Base-by-base conservation (phyloP, 2,329 filamentous ascomycete genomes). In the Hypoxylon sp. region DNA sequence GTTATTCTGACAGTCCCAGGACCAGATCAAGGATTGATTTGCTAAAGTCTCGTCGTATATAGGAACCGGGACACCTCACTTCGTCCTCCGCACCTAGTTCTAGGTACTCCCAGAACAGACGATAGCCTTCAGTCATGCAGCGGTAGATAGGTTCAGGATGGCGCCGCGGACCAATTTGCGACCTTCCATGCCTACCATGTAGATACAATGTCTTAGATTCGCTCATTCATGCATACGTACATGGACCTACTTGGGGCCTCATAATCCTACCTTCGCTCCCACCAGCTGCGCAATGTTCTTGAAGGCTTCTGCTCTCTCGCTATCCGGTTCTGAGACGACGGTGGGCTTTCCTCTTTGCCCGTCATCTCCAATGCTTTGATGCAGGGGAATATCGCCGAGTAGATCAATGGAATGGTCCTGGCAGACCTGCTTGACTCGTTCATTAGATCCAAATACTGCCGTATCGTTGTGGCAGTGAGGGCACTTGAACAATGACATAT, bases 271-370 rank as follows among this genome's bases (percentile, higher is more conserved):
- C 67, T 79, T 83, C 1, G 63, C 69, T 11, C 73, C 77, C 24
- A 89, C 77, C 21, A 76, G 73, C 52, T 82, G 78, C 1, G 91
- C 91, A 71, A 97, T 87, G 15, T 80, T 78, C 55, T 88, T 75
- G 72, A 97, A 99, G 0, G 87, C 86, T 49, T 80, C 77, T 0
- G 90, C 88, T 65, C 91, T 85, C 26, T 84, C 81, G 66, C 91
- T 92, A 1, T 86, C 81, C 6, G 94, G 92, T 73, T 96, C 91
- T 1, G 91, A 85, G 2, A 97, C 92, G 0, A 98, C 90, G 0
- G 93, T 97, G 3, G 95, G 95, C 73, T 89, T 92, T 1, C 95
- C 95, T 17, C 83, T 80, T 74, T 97, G 92, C 1, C 91, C 92
- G 74, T 97, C 91, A 53, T 91, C 89, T 57, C 92, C 96, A 18